A percentile compares a stretch with the other conserved stretches of the same genome.
phyloP scores from a whole-genome alignment of 2,329 filamentous ascomycete species.

The Aureobasidium sp. region DNA sequence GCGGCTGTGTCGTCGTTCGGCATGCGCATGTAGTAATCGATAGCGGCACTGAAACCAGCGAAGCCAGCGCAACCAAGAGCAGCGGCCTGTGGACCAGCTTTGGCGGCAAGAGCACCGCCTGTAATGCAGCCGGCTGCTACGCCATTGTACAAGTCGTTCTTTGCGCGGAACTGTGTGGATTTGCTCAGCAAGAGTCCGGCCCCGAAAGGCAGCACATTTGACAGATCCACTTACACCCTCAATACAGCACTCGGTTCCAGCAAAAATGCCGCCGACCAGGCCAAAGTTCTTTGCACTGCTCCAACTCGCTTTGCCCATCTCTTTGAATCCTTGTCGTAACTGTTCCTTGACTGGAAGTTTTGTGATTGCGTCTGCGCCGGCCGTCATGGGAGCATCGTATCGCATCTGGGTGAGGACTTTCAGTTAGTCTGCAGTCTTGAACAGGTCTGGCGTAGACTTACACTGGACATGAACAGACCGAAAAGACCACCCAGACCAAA shows the following conservation, averaged over 20 bases:
- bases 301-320: conserved; percentile 82
- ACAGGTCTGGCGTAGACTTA: conserved; percentile 45
- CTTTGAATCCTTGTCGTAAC: conserved; percentile 77
- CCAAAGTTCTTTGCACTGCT: conserved; percentile 91
- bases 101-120: conserved; percentile 77
- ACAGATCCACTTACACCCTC: conserved; percentile 55
- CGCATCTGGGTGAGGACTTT: conserved; percentile 61
- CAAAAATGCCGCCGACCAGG: conserved; percentile 83
- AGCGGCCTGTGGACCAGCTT: conserved; percentile 82
- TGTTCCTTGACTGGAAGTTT: conserved; percentile 76
- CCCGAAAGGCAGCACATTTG: not conserved
- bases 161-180: conserved; percentile 56
- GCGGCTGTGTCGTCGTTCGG: conserved; percentile 39
- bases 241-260: conserved; percentile 90
- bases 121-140: conserved; percentile 84
- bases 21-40: conserved; percentile 85
- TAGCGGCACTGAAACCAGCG: conserved; percentile 84
- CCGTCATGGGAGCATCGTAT: conserved; percentile 83
- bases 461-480: conserved; percentile 95
- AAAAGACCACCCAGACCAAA: conserved; percentile 92
- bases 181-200: not conserved
- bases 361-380: conserved; percentile 43
- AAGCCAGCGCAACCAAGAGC: conserved; percentile 86
- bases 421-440: not conserved
- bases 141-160: conserved; percentile 88